Base-by-base conservation (phyloP, 2,329 filamentous ascomycete genomes). In the Aspergillus versicolor region DNA sequence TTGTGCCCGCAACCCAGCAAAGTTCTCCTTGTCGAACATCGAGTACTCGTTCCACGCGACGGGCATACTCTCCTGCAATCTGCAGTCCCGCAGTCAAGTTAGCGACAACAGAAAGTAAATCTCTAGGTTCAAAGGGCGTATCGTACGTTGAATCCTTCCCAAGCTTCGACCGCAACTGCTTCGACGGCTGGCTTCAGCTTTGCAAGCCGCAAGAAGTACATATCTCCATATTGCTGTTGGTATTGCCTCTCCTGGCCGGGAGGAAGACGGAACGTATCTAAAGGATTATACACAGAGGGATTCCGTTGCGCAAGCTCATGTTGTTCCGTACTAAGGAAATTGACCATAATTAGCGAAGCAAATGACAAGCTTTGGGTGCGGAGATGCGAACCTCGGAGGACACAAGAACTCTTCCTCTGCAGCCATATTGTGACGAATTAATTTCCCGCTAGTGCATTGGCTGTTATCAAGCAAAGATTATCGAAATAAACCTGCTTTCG, bases 1-100 rank as follows among this genome's bases (percentile, higher is more conserved):
- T 86, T 0, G 94, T 99, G 15, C 95, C 94, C 0, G 88, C 83
- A 15, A 99, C 89, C 92, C 93, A 99, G 77, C 93, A 97, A 37
- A 97, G 80, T 77, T 97, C 88, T 61, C 94, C 94, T 78, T 97
- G 94, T 59, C 93, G 87, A 51, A 99, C 94, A 75, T 99, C 93
- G 30, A 99, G 83, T 58, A 99, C 94, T 65, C 94, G 83, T 32
- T 97, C 90, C 15, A 95, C 92, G 63, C 82, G 85, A 64, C 82
- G 84, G 11, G 91, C 91, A 56, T 79, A 79, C 71, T 96, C 91
- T 38, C 86, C 90, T 6, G 84, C 90, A 63, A 97, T 87, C 70
- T 88, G 11, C 15, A 32, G n/a, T 22, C n/a, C 9, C 30, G 7
- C 27, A 7, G 13, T 37, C 17, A n/a, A 3, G 11, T 47, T 40